Conservation (phyloP, 2,329 filamentous ascomycete species). For the Colletotrichum sp. region DNA sequence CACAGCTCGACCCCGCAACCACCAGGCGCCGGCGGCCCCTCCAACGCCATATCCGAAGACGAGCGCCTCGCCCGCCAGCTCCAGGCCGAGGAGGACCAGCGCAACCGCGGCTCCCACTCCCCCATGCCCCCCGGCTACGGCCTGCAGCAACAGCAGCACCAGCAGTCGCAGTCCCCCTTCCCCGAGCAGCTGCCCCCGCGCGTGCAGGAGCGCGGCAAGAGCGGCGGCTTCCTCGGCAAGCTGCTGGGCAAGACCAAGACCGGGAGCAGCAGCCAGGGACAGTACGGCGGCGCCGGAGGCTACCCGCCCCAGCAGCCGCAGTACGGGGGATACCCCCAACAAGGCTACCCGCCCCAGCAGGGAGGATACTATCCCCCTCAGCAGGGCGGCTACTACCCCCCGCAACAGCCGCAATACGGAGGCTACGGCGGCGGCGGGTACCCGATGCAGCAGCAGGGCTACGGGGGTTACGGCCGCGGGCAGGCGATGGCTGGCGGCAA, state of each 20-base stretch:
- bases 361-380: constrained; percentile 38
- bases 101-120: constrained; percentile 33
- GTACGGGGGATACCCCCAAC: constrained; percentile 29
- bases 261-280: constrained; percentile 29
- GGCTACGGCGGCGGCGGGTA: constrained; percentile 31
- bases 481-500: constrained; percentile 26
- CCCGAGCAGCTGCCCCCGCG: constrained; percentile 49
- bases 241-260: constrained; percentile 54
- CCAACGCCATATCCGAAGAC: constrained; percentile 61
- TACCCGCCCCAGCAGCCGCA: constrained; percentile 25
- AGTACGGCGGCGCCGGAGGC: constrained; percentile 36
- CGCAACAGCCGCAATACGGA: constrained; percentile 28
- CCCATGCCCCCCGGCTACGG: constrained; percentile 31
- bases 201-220: constrained; percentile 36
- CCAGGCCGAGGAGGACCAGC: constrained; percentile 82
- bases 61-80: constrained; percentile 76
- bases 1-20: constrained; percentile 30
- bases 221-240: constrained; percentile 55
- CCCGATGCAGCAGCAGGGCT: constrained; percentile 32
- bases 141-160: constrained; percentile 22
- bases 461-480: constrained; percentile 30
- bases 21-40: constrained; percentile 30
- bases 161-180: constrained; percentile 32
- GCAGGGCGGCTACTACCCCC: constrained; percentile 31
- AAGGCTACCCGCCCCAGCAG: constrained; percentile 34